These are phyloP conservation scores for Blastocystis sp. DNA, from an alignment of 352 stramenopile species.

Conservation along the genomic window DNA sequence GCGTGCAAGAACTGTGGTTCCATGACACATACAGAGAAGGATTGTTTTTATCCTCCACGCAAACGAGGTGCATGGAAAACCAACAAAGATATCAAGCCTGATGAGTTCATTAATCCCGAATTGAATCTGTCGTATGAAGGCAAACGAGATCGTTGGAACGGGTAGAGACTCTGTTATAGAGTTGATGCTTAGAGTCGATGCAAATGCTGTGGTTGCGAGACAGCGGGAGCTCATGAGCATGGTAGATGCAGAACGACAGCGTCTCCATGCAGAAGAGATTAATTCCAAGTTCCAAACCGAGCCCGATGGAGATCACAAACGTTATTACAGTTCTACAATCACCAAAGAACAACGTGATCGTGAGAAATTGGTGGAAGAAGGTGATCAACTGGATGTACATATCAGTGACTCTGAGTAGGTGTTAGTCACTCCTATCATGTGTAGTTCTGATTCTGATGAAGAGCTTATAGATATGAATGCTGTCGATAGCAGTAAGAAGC, in stretches of 20 bases:
- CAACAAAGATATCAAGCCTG: constrained; percentile 80
- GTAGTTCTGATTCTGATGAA: constrained; percentile 81
- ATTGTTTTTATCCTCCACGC: constrained; percentile 86
- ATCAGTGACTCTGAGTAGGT: constrained; percentile 72
- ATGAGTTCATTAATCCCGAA: constrained; percentile 82
- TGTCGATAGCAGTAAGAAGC: constrained; percentile 59
- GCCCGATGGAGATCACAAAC: constrained; percentile 25
- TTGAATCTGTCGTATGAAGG: constrained; percentile 90
- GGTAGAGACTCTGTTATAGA: constrained; percentile 76
- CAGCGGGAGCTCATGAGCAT: constrained; percentile 14
- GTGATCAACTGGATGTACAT: constrained; percentile 66
- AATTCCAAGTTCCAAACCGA: constrained; percentile 55
- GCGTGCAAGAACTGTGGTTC: constrained; percentile 90
- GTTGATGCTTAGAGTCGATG: background rate
- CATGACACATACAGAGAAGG: constrained; percentile 84
- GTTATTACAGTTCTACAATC: constrained; percentile 46
- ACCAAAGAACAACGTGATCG: constrained; percentile 59
- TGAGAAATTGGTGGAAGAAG: constrained; percentile 69
- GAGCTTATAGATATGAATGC: constrained; percentile 81
- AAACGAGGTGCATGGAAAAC: constrained; percentile 85
- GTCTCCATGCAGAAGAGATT: constrained; percentile 24
- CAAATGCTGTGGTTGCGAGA: background rate
- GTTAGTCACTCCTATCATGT: constrained; percentile 73
- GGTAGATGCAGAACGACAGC: constrained; percentile 54
- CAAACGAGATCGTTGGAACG: constrained; percentile 93